These are phyloP conservation scores for Acacia melanoxylon DNA, from an alignment of 306 rosid genomes.

Conservation along the genomic window DNA sequence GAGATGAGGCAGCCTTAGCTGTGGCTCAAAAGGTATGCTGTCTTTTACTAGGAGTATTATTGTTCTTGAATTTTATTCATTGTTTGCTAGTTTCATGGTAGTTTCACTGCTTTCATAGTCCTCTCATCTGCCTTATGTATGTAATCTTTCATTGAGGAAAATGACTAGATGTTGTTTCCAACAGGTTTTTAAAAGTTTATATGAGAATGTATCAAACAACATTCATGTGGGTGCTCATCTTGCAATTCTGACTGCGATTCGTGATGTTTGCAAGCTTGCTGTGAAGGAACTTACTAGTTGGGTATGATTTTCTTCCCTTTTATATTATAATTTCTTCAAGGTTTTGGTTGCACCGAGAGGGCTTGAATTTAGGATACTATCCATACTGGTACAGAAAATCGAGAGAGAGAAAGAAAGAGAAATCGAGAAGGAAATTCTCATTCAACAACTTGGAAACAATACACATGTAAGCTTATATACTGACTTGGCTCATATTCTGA, in stretches of 20 bases:
- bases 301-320: constrained; percentile 49
- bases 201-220: constrained; percentile 74
- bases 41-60: constrained; percentile 1
- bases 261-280: constrained; percentile 99
- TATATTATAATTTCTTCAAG: neutral
- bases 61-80: constrained; percentile 6
- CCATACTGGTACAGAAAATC: neutral
- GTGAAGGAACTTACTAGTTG: constrained; percentile 95
- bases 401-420: too few species aligned
- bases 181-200: constrained; percentile 89
- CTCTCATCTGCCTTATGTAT: neutral
- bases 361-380: neutral
- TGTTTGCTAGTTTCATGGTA: neutral
- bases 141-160: constrained; percentile 15
- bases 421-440: too few species aligned
- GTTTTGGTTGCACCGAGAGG: neutral
- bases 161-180: neutral
- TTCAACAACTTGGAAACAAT: too few species aligned
- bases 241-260: constrained; percentile 82
- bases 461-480: too few species aligned
- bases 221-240: constrained; percentile 80
- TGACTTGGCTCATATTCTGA: too few species aligned
- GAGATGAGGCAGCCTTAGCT: constrained; percentile 99
- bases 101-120: constrained; percentile 19
- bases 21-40: constrained; percentile 89